Evolutionary conservation across 108 stramenopile species (phyloP).

Genomic region (Stephanodiscus triporus): DNA sequence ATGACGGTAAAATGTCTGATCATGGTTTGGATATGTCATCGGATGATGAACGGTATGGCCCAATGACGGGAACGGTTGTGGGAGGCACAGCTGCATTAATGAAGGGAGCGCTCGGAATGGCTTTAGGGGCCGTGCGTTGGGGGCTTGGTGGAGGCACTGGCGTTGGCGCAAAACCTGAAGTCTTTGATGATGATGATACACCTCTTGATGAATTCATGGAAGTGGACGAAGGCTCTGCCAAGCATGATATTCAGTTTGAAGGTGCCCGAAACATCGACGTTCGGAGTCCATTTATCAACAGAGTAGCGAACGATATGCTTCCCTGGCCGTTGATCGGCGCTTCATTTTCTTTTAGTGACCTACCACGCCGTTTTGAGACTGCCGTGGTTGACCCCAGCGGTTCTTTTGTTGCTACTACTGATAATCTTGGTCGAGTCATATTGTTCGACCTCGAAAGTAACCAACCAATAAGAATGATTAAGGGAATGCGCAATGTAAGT

Average conservation of each 20-base stretch:
- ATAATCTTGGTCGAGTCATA: conserved; percentile 76
- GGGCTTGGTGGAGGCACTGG: conserved; percentile 43
- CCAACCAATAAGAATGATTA: conserved; percentile 82
- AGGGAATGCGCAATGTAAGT: conserved; percentile 79
- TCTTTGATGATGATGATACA: conserved; percentile 11
- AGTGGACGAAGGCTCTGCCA: conserved; percentile 23
- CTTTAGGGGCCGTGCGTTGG: conserved; percentile 58
- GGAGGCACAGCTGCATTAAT: conserved; percentile 58
- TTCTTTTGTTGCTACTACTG: conserved; percentile 65
- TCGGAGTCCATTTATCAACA: neutral
- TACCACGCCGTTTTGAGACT: conserved; percentile 67
- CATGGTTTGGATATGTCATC: conserved; percentile 15
- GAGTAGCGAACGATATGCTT: conserved; percentile 28
- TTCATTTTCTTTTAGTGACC: conserved; percentile 61
- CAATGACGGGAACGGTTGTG: conserved; percentile 44
- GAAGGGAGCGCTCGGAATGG: conserved; percentile 55
- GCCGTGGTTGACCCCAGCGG: conserved; percentile 76
- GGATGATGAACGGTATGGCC: conserved; percentile 35
- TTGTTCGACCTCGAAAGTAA: conserved; percentile 79
- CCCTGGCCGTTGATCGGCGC: conserved; percentile 41
- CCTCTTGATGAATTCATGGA: conserved; percentile 36
- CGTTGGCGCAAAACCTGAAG: neutral
- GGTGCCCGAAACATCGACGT: neutral
- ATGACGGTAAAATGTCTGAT: neutral
- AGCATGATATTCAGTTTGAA: conserved; percentile 5